Conservation (phyloP, 306 rosid species). For the Begonia masoniana region DNA sequence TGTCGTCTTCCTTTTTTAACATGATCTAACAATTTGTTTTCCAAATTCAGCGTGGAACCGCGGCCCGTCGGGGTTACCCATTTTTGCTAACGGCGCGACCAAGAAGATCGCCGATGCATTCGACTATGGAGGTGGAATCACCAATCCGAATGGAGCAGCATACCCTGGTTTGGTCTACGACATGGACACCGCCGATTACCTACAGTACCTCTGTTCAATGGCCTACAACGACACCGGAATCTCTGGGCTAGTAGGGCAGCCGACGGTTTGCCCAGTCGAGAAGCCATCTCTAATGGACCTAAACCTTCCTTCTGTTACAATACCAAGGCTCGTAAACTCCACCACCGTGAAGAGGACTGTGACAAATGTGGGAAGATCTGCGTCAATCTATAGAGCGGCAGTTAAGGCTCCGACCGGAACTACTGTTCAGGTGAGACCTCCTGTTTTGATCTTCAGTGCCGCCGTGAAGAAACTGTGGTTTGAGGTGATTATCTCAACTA, state of each 20-base stretch:
- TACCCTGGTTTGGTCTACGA: conserved; percentile 41
- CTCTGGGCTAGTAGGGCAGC: conserved; percentile 13
- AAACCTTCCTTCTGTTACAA: conserved; percentile 36
- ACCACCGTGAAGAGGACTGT: conserved; percentile 28
- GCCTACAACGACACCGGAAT: conserved; percentile 23
- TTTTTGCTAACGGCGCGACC: too few relatives aligned
- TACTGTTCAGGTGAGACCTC: conserved; percentile 20
- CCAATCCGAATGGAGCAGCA: conserved; percentile 34
- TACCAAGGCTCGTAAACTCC: conserved; percentile 21
- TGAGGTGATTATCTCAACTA: conserved; percentile 11
- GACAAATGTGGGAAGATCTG: conserved; percentile 24
- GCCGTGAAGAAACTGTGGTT: conserved; percentile 19
- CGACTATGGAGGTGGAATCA: conserved; percentile 32
- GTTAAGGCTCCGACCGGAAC: conserved; percentile 27
- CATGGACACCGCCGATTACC: conserved; percentile 23
- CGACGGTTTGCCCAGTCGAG: conserved; percentile 20
- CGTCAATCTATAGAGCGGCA: conserved; percentile 18
- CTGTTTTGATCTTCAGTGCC: conserved; percentile 25
- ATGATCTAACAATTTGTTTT: too few relatives aligned
- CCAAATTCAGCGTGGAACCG: too few relatives aligned
- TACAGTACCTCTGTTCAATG: conserved; percentile 32
- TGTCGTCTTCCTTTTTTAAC: too few relatives aligned
- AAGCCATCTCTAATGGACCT: conserved; percentile 23
- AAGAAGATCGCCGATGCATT: too few relatives aligned
- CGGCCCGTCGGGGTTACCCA: too few relatives aligned